These are phyloP conservation scores for Withania somnifera DNA, from an alignment of 305 asterid genomes.

Conservation along the genomic window DNA sequence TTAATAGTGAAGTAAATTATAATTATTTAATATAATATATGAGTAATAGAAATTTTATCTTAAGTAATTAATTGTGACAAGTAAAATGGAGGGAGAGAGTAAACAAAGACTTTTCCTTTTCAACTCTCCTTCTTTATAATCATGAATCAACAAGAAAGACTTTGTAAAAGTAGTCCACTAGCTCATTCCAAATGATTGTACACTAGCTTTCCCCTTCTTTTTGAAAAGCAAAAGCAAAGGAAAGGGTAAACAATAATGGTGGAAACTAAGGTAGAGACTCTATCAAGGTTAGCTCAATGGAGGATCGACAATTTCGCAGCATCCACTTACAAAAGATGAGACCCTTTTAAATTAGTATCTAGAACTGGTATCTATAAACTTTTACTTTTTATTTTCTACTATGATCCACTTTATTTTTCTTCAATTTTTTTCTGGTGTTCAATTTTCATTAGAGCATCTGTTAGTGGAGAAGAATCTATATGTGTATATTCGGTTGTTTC, in stretches of 20 bases:
- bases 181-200: neutral
- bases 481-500: slow-evolving; percentile 62
- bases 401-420: neutral
- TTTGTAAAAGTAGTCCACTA: neutral
- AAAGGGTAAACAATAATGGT: neutral
- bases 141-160: neutral
- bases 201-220: neutral
- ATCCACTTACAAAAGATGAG: slow-evolving; percentile 69
- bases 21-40: no score
- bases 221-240: no score
- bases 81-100: no score
- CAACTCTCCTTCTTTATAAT: no score
- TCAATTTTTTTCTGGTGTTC: neutral
- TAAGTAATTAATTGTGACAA: no score
- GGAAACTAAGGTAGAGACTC: slow-evolving; percentile 76
- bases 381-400: neutral
- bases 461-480: slow-evolving; percentile 82
- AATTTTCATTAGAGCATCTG: slow-evolving; percentile 40
- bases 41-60: no score
- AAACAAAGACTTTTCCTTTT: no score
- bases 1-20: no score
- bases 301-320: slow-evolving; percentile 73
- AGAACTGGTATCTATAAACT: slow-evolving; percentile 59
- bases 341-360: slow-evolving; percentile 82
- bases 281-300: slow-evolving; percentile 95